These are phyloP conservation scores for Colletotrichum cordylinicola DNA, from an alignment of 2,329 filamentous ascomycete genomes.

Conservation along the genomic window DNA sequence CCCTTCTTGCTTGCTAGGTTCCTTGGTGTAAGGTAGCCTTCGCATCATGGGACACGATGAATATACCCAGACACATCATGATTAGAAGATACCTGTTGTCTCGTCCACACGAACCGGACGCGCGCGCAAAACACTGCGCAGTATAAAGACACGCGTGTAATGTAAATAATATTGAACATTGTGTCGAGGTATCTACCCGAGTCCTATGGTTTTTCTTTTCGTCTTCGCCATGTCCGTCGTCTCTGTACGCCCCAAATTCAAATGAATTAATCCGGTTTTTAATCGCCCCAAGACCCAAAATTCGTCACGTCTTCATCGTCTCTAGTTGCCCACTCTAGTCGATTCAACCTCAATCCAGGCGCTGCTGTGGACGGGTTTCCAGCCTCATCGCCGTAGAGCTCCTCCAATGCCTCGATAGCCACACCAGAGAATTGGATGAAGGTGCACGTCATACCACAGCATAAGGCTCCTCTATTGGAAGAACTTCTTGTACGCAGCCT, in stretches of 20 bases:
- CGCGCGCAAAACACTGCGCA: neutral
- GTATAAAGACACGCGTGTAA: neutral
- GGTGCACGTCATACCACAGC: neutral
- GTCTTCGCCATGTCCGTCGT: neutral
- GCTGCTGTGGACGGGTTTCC: neutral
- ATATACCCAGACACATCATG: constrained; percentile 22
- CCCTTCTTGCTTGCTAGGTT: neutral
- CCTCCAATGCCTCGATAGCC: neutral
- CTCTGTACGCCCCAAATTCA: constrained; percentile 15
- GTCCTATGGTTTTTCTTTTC: neutral
- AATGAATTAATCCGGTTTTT: neutral
- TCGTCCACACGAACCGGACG: neutral
- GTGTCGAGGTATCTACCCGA: constrained; percentile 11
- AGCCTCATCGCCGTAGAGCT: neutral
- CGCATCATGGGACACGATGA: constrained; percentile 12
- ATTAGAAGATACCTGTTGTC: neutral
- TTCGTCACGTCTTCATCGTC: neutral
- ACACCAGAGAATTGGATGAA: neutral
- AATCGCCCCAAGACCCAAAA: neutral
- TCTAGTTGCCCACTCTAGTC: neutral
- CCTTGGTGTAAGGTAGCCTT: neutral
- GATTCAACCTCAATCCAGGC: neutral
- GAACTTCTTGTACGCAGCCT: constrained; percentile 91
- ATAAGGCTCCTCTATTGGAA: constrained; percentile 59
- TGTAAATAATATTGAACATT: neutral